phyloP scores from a whole-genome alignment of 169 alveolate species.

The Amoebophrya sp. region DNA sequence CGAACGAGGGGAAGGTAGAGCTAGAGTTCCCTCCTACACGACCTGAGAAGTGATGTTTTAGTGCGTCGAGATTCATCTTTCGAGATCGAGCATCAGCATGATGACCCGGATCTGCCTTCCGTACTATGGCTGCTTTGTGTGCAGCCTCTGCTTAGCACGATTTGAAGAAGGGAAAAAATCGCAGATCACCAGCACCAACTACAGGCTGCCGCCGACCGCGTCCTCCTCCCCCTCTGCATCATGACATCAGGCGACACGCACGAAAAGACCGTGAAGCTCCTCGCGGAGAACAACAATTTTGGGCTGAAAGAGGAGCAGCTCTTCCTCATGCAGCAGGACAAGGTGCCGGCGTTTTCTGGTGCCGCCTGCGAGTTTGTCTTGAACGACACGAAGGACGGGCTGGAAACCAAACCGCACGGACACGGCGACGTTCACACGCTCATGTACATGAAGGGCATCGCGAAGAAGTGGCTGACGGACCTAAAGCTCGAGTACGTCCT shows the following conservation, averaged over 20 bases:
- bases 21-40: too few species aligned
- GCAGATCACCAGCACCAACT: background rate
- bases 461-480: conserved; percentile 2
- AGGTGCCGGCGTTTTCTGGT: conserved; percentile 71
- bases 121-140: too few species aligned
- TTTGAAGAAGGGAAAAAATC: too few species aligned
- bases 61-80: too few species aligned
- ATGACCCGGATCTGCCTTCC: too few species aligned
- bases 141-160: too few species aligned
- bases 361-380: background rate
- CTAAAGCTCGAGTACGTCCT: background rate
- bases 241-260: conserved; percentile 91
- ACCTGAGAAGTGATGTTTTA: too few species aligned
- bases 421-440: conserved; percentile 87
- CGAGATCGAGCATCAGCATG: too few species aligned
- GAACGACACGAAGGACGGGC: conserved; percentile 28
- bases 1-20: background rate
- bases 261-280: conserved; percentile 47
- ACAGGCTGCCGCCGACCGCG: background rate
- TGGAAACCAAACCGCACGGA: conserved; percentile 82
- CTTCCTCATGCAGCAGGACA: conserved; percentile 63
- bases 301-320: conserved; percentile 58
- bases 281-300: conserved; percentile 53
- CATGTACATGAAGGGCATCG: conserved; percentile 40
- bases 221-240: conserved; percentile 59